phyloP scores from a whole-genome alignment of 352 stramenopile genomes.

The Saprolegnia parasitica region DNA sequence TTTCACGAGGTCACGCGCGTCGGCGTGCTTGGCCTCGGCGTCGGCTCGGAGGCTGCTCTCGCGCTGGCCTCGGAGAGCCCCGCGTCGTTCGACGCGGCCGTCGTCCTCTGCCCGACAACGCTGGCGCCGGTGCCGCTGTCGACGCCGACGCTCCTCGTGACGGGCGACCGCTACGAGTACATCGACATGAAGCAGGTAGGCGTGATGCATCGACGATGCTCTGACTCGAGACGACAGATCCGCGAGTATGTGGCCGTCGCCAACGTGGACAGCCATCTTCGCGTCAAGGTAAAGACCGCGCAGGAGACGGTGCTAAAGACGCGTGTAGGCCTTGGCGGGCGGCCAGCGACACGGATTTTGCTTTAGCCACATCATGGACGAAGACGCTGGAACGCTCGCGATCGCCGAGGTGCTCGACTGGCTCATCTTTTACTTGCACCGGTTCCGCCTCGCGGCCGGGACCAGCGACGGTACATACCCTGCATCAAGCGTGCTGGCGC shows the following conservation, averaged over 20 bases:
- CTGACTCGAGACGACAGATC: background rate
- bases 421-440: slow-evolving; percentile 76
- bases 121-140: slow-evolving; percentile 30
- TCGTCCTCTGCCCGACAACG: slow-evolving; percentile 56
- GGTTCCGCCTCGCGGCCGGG: slow-evolving; percentile 63
- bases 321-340: slow-evolving; percentile 52
- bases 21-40: slow-evolving; percentile 56
- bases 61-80: slow-evolving; percentile 49
- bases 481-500: background rate
- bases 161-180: slow-evolving; percentile 61
- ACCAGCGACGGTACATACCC: slow-evolving; percentile 57
- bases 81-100: slow-evolving; percentile 50
- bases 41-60: slow-evolving; percentile 63
- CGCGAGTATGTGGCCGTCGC: background rate
- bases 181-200: slow-evolving; percentile 57
- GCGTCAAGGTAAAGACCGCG: background rate
- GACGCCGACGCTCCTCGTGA: slow-evolving; percentile 56
- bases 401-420: slow-evolving; percentile 83
- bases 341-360: slow-evolving; percentile 67
- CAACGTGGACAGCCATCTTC: slow-evolving; percentile 4
- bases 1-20: slow-evolving; percentile 73
- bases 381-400: slow-evolving; percentile 81
- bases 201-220: slow-evolving; percentile 8
- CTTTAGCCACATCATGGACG: slow-evolving; percentile 86
- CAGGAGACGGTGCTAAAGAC: no score